These are phyloP conservation scores for Dioszegia hungarica DNA, from an alignment of 768 basidiomycete species.

Conservation along the genomic window DNA sequence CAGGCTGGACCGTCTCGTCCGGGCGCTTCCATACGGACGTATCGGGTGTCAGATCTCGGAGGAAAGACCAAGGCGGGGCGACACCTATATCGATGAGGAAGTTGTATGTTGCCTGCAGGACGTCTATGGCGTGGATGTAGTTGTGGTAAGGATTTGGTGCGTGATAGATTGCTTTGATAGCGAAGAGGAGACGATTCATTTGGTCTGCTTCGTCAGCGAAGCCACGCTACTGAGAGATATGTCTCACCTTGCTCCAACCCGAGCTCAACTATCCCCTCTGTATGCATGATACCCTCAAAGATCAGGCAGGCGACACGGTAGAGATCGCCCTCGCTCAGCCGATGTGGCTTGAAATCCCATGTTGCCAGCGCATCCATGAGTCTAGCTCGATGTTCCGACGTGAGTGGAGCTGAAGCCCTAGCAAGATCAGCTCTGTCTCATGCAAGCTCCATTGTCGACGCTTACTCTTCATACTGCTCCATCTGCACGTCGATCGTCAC, in stretches of 20 bases:
- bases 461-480: constrained; percentile 42
- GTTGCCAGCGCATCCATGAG: constrained; percentile 66
- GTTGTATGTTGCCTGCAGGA: constrained; percentile 83
- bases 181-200: constrained; percentile 71
- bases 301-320: constrained; percentile 74
- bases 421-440: constrained; percentile 8
- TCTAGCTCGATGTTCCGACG: constrained; percentile 53
- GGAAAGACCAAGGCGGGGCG: constrained; percentile 69
- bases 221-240: constrained; percentile 56
- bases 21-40: constrained; percentile 39
- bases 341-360: constrained; percentile 90
- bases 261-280: constrained; percentile 58
- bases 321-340: constrained; percentile 73
- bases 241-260: constrained; percentile 46
- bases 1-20: constrained; percentile 11
- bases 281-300: constrained; percentile 77
- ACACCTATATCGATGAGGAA: constrained; percentile 74
- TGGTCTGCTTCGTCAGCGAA: constrained; percentile 55
- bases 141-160: constrained; percentile 93
- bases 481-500: constrained; percentile 57
- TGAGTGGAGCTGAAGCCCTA: constrained; percentile 52
- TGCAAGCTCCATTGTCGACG: neutral
- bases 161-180: constrained; percentile 88
- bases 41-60: constrained; percentile 54
- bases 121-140: constrained; percentile 93